Base-by-base conservation (phyloP, 2,329 filamentous ascomycete species). In the Macroventuria anomochaeta region DNA sequence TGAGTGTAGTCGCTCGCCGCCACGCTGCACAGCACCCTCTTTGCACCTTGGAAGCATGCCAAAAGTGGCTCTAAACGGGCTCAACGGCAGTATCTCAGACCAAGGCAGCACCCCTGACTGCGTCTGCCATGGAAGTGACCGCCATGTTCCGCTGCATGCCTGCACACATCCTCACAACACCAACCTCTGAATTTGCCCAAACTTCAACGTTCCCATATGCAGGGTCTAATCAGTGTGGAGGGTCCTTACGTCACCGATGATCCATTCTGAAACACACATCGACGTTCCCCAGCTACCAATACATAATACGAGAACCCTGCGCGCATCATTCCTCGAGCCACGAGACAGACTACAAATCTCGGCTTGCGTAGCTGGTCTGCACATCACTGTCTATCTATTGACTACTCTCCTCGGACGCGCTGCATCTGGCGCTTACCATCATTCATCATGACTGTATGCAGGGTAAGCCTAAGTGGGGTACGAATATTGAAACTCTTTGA, bases 191-290 rank as follows among this genome's bases (percentile, higher is more conserved):
- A 34, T 32, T 49, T 55, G 46, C 32, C 42, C 42, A 40, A 44
- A 38, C 48, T 49, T 42, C 51, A 17, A 37, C 56, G 52, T 50
- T 17, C 49, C 41, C 18, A 33, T 26, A 48, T 61, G 60, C 61
- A 65, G 53, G 60, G 58, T 50, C 46, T 11, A 32, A 53, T 33
- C 58, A 52, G 55, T 52, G 44, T 26, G 20, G 18, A 37, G 17
- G 18, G n/a, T 29, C 40, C 7, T 57, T 66, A 66, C 64, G 64
- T 67, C 64, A 67, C 51, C 29, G 49, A 31, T 18, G 34, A 36
- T 34, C n/a, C 51, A 28, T 51, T 37, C 46, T 64, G 62, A 64
- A 62, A 65, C 64, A 64, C 43, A 41, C 23, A 29, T 18, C 53
- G 57, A 61, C 53, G 63, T 55, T 58, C 58, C n/a, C 53, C 61